These are phyloP conservation scores for Akanthomyces uredinophilus DNA, from an alignment of 2,329 filamentous ascomycete species.

Conservation along the genomic window DNA sequence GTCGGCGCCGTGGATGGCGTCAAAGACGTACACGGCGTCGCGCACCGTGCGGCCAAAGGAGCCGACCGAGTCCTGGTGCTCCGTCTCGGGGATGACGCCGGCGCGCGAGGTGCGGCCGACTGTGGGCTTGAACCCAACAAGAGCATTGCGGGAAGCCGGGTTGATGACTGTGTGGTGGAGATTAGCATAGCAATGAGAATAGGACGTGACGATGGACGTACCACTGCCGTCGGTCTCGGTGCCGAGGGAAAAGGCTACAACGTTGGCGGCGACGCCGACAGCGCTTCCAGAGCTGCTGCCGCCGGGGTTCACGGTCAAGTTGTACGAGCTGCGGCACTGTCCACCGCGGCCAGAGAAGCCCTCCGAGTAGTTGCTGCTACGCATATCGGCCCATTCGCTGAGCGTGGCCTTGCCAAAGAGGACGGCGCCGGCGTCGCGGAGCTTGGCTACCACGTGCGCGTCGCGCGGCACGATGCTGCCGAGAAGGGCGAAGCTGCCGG, in stretches of 20 bases:
- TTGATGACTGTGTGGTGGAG: slow-evolving; percentile 50
- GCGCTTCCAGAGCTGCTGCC: slow-evolving; percentile 65
- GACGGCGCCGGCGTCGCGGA: slow-evolving; percentile 62
- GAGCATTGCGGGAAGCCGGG: slow-evolving; percentile 61
- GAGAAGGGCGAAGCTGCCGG: slow-evolving; percentile 62
- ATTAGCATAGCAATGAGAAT: neutral
- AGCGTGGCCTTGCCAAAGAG: slow-evolving; percentile 67
- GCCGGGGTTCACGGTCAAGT: slow-evolving; percentile 62
- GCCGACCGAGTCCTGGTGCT: slow-evolving; percentile 66
- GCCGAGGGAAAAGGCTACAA: slow-evolving; percentile 59
- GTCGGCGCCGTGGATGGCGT: slow-evolving; percentile 64
- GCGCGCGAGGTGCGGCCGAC: slow-evolving; percentile 64
- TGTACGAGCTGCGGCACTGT: slow-evolving; percentile 61
- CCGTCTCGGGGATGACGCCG: slow-evolving; percentile 60
- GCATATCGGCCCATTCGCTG: slow-evolving; percentile 71
- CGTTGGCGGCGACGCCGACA: slow-evolving; percentile 58
- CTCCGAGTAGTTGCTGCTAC: slow-evolving; percentile 61
- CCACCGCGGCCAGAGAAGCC: slow-evolving; percentile 62
- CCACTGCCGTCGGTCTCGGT: slow-evolving; percentile 69
- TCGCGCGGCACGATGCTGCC: slow-evolving; percentile 65
- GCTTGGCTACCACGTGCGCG: slow-evolving; percentile 54
- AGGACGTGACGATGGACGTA: slow-evolving; percentile 22
- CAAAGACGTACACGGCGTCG: slow-evolving; percentile 63
- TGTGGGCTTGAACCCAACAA: slow-evolving; percentile 73
- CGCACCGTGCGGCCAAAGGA: slow-evolving; percentile 61